These are phyloP conservation scores for Ligustrum vulgare DNA, from an alignment of 257 asterid genomes.

Conservation along the genomic window DNA sequence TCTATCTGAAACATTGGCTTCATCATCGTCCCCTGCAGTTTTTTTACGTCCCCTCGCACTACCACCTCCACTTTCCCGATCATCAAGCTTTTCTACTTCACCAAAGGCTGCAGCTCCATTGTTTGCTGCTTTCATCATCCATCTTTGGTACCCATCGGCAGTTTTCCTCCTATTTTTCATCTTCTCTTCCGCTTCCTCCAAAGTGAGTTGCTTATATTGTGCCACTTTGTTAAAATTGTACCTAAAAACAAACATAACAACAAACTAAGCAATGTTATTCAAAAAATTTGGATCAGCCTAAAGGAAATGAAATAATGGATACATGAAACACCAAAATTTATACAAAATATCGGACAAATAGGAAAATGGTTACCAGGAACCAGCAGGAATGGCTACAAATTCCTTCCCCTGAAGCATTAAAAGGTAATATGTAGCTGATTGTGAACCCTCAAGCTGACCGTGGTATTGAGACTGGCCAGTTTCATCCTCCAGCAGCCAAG, in stretches of 20 bases:
- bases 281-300: background rate
- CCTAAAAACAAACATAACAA: conserved; percentile 44
- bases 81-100: conserved; percentile 79
- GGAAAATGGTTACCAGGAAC: conserved; percentile 72
- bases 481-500: conserved; percentile 98
- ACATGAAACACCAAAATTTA: background rate
- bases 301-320: background rate
- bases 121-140: conserved; percentile 99
- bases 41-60: conserved; percentile 83
- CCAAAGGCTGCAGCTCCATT: conserved; percentile 97
- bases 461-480: conserved; percentile 85
- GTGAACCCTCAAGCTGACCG: conserved; percentile 92
- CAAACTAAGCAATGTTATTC: background rate
- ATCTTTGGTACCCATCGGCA: conserved; percentile 97
- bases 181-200: conserved; percentile 99
- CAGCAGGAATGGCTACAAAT: conserved; percentile 94
- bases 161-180: conserved; percentile 95
- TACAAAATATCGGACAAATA: background rate
- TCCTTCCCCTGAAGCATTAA: conserved; percentile 94
- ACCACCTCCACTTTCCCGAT: conserved; percentile 62
- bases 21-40: conserved; percentile 72
- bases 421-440: conserved; percentile 92
- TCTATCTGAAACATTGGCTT: conserved; percentile 75
- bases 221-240: conserved; percentile 96
- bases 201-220: conserved; percentile 92